phyloP scores from a whole-genome alignment of 2,329 filamentous ascomycete species.

The Epichloe sibirici region DNA sequence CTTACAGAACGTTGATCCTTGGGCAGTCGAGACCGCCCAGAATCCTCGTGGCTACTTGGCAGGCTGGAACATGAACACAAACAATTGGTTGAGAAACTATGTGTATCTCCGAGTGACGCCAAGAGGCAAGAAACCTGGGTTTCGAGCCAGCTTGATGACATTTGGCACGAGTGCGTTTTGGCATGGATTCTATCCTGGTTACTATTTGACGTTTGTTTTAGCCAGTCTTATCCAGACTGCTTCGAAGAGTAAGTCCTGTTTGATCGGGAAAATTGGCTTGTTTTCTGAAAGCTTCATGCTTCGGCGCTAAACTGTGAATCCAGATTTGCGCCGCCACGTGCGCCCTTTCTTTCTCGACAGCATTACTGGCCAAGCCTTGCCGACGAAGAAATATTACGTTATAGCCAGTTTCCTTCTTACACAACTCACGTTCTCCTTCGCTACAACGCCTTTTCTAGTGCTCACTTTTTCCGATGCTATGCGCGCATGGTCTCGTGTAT shows the following conservation, averaged over 20 bases:
- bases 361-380: constrained; percentile 53
- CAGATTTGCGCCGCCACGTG: constrained; percentile 79
- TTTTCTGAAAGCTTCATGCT: not conserved
- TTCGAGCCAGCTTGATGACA: constrained; percentile 84
- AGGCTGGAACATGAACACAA: constrained; percentile 98
- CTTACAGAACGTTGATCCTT: constrained; percentile 78
- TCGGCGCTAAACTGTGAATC: not conserved
- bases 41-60: constrained; percentile 88
- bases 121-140: constrained; percentile 89
- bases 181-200: constrained; percentile 97
- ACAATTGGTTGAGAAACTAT: constrained; percentile 92
- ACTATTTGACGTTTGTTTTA: constrained; percentile 83
- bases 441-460: constrained; percentile 73
- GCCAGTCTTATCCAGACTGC: constrained; percentile 86
- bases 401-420: constrained; percentile 61
- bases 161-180: constrained; percentile 92
- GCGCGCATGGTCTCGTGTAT: constrained; percentile 69
- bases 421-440: constrained; percentile 74
- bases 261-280: not conserved
- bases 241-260: constrained; percentile 68
- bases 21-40: constrained; percentile 77
- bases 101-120: constrained; percentile 92
- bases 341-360: constrained; percentile 88
- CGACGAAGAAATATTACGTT: constrained; percentile 79
- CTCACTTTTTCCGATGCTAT: constrained; percentile 61